These are phyloP conservation scores for Yarrowia sp. DNA, from an alignment of 805 yeast genomes.

Conservation along the genomic window DNA sequence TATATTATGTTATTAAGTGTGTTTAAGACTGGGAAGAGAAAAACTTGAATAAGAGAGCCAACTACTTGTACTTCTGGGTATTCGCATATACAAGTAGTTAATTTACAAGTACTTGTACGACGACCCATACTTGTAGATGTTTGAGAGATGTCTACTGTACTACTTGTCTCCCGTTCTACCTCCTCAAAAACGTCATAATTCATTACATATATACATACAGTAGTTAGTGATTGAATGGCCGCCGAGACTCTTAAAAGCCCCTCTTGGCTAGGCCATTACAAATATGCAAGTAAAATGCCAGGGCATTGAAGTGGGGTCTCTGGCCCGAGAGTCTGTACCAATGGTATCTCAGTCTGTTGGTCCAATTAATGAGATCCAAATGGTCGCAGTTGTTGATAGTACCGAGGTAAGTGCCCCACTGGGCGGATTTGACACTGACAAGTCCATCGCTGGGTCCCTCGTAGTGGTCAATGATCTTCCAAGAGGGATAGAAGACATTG, in stretches of 20 bases:
- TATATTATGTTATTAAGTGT: too few relatives aligned
- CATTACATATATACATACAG: not conserved
- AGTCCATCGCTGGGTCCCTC: constrained; percentile 82
- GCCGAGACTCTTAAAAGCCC: constrained; percentile 56
- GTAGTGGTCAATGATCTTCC: constrained; percentile 61
- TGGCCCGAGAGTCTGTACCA: constrained; percentile 44
- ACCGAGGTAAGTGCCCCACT: constrained; percentile 86
- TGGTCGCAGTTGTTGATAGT: constrained; percentile 82
- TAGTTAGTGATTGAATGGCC: not conserved
- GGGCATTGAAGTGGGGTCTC: constrained; percentile 62
- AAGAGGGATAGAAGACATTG: constrained; percentile 67
- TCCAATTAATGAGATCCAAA: constrained; percentile 81
- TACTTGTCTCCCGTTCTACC: too few relatives aligned
- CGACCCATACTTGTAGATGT: too few relatives aligned
- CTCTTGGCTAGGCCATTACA: constrained; percentile 65
- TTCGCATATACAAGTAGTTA: too few relatives aligned
- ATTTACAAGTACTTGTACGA: too few relatives aligned
- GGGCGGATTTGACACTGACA: constrained; percentile 77
- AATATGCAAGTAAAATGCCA: constrained; percentile 71
- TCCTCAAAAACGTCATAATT: constrained; percentile 1
- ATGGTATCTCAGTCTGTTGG: constrained; percentile 45
- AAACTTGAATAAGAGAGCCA: too few relatives aligned
- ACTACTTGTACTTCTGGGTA: too few relatives aligned
- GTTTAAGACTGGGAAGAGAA: too few relatives aligned
- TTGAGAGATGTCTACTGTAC: too few relatives aligned